Evolutionary conservation across 345 rosid genomes (phyloP), one percentile per base, ranked within the genome.

Genomic region (Luvunga scandens): DNA sequence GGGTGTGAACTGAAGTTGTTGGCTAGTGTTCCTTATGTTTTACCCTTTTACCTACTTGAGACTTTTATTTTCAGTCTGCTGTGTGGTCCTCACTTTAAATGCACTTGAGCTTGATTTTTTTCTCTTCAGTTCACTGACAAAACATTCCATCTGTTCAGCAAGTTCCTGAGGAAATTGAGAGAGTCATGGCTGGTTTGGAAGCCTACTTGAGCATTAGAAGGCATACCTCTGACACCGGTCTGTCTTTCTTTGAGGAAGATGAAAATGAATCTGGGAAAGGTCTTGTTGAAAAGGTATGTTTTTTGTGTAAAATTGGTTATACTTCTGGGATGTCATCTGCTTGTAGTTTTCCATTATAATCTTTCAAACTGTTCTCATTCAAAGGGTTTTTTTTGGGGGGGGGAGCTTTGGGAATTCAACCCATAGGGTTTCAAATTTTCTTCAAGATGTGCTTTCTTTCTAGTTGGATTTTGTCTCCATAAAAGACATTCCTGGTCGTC

Each of bases 101-200:
- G 62, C 71, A 34, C 19, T 66, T 22, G 67, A 76, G 34, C 42
- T 66, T 28, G 19, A 39, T 0, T 38, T 56, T 45, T 10, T 30
- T 76, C 21, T n/a, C n/a, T 76, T 66, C 27, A 19, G 50, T 75
- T 48, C 4, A 7, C 55, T 73, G 64, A 69, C 74, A 64, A 48
- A 36, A 53, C 27, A 3, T 75, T 45, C 2, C 25, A 59, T 27
- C 16, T 53, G 76, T 84, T 71, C 93, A 97, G 98, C 99, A 97
- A 97, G 95, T 89, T 75, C 98, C 98, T 3, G 98, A 97, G 74
- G 99, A 94, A 86, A 89, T 94, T 81, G 99, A 94, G 76, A 90
- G 98, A 69, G 92, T 97, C 71, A 80, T 97, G 94, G 95, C 77
- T 82, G 98, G 98, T 68, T 79, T 91, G 75, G 89, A 94, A 89